Conservation (phyloP, 345 rosid species). For the Acer yangbiense region DNA sequence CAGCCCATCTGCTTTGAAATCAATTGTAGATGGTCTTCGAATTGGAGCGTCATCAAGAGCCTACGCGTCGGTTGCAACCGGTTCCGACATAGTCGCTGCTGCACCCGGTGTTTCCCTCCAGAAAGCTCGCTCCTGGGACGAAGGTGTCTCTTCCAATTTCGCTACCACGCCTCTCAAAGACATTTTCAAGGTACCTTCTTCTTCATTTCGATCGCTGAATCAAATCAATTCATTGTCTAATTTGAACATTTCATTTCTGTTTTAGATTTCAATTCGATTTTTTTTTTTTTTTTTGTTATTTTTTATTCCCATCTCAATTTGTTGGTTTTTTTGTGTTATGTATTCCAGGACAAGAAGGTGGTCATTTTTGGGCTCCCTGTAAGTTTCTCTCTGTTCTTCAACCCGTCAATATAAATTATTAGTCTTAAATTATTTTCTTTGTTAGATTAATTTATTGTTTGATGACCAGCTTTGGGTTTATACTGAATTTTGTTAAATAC, state of each 20-base stretch:
- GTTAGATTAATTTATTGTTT: background rate
- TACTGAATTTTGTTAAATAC: background rate
- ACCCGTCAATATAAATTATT: background rate
- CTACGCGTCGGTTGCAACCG: conserved; percentile 66
- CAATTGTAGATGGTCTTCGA: conserved; percentile 29
- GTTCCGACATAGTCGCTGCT: conserved; percentile 62
- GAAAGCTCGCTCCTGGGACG: conserved; percentile 89
- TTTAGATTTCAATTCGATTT: background rate
- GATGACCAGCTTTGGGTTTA: background rate
- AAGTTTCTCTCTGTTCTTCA: conserved; percentile 29
- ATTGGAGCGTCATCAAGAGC: conserved; percentile 41
- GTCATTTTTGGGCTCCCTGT: conserved; percentile 94
- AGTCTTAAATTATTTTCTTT: background rate
- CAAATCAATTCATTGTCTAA: background rate
- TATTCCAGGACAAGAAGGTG: conserved; percentile 85
- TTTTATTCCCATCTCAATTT: background rate
- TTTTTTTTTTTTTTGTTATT: background rate
- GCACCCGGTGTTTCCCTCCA: conserved; percentile 80
- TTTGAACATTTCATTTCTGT: background rate
- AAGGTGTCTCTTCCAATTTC: conserved; percentile 77
- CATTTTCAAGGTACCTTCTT: conserved; percentile 59
- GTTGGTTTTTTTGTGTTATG: background rate
- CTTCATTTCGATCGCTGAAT: background rate
- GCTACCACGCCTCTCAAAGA: conserved; percentile 70
- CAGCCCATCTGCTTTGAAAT: conserved; percentile 34